These are phyloP conservation scores for Tylopilus intermedius DNA, from an alignment of 768 basidiomycete species.

Conservation along the genomic window DNA sequence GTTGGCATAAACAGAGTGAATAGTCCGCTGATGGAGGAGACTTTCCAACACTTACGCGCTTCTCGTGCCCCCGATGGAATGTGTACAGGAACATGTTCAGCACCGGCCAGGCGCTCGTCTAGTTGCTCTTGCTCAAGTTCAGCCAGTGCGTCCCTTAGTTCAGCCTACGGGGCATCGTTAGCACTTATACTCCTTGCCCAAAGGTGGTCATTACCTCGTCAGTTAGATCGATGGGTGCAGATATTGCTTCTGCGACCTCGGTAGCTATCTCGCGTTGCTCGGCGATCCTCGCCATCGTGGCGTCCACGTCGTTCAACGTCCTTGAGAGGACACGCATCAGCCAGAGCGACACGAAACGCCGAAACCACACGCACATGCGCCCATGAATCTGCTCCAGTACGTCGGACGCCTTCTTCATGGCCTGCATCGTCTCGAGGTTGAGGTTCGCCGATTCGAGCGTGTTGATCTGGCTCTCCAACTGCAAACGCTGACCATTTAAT, in stretches of 20 bases:
- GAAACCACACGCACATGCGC: conserved; percentile 61
- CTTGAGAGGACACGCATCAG: conserved; percentile 36
- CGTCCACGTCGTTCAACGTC: conserved; percentile 83
- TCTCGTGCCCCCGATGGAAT: conserved; percentile 58
- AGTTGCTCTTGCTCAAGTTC: conserved; percentile 87
- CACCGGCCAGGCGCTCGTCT: conserved; percentile 77
- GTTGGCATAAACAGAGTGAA: conserved; percentile 5
- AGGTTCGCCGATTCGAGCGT: conserved; percentile 96
- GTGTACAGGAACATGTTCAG: conserved; percentile 87
- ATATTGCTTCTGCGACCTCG: conserved; percentile 88
- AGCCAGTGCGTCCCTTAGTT: conserved; percentile 72
- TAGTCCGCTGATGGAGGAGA: not conserved
- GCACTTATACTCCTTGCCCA: not conserved
- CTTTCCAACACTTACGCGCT: conserved; percentile 41
- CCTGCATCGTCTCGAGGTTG: conserved; percentile 94
- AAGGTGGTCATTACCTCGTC: conserved; percentile 60
- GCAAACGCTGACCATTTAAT: conserved; percentile 78
- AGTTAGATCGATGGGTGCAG: conserved; percentile 58
- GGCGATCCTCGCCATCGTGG: conserved; percentile 78
- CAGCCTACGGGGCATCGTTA: conserved; percentile 52
- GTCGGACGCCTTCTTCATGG: conserved; percentile 92
- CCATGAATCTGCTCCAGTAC: conserved; percentile 88
- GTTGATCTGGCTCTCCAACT: conserved; percentile 94
- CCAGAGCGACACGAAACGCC: not conserved
- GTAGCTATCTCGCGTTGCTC: conserved; percentile 91